Evolutionary conservation across 495 filamentous ascomycete species (phyloP), one percentile per base, ranked within the genome.

Genomic region (Tuber magnatum): DNA sequence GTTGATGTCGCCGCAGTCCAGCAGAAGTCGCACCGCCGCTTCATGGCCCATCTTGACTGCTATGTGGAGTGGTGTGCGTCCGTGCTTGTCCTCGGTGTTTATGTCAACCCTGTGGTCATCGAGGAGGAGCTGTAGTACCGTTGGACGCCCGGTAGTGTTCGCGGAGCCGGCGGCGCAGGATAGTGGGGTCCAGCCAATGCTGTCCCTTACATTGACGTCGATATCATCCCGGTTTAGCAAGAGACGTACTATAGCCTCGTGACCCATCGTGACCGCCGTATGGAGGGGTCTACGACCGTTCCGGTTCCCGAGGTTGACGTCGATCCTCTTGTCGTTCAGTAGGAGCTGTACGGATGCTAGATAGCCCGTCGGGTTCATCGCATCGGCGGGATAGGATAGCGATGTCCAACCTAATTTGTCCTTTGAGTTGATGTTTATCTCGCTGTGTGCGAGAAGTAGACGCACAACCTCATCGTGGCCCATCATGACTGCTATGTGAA

Each of bases 11-110:
- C 71, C n/a, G 32, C 69, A 76, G 32, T 73, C 75, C n/a, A 81
- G 80, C 43, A 83, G 74, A 44, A 82, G 32, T 69, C 72, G 71
- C 51, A 84, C 82, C 24, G 79, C 78, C 35, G 44, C 68, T 71
- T 75, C 77, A 68, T 81, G 74, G 2, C 82, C 82, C 22, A 73
- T 72, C 42, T 3, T 18, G 48, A 77, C 74, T 65, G 81, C 81
- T 4, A 12, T 24, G 48, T 73, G 78, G 3, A 82, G 74, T 35
- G 81, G 78, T 42, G 81, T 79, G 28, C 40, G 41, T 1, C 75
- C 71, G 38, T 48, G 1, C 5, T 48, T 72, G 39, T 81, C 78
- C 46, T 76, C 74, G 48, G 75, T 73, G 61, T 82, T 44, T 32
- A 70, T 40, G 48, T 82, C 76, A 40, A 73, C 73, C n/a, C 71